Percentiles rank a stretch among this genome's conserved stretches.
Evolutionary conservation across 1,139 yeast species (phyloP).

Genomic region (Geotrichum bryndzae): DNA sequence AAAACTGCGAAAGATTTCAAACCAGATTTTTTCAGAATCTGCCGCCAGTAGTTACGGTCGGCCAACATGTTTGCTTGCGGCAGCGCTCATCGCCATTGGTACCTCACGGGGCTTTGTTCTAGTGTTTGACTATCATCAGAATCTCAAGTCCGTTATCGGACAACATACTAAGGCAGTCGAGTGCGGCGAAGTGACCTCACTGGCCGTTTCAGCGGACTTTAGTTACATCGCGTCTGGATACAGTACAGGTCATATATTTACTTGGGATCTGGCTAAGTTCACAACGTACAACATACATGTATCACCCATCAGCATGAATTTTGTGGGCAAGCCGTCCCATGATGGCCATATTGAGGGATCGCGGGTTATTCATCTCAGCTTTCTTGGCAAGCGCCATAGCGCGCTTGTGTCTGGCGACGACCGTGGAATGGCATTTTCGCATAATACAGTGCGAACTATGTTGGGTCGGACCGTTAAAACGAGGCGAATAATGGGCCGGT

Average conservation of each 20-base stretch:
- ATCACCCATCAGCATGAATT: slow-evolving; percentile 33
- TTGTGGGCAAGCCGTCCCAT: slow-evolving; percentile 21
- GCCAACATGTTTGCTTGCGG: slow-evolving; percentile 44
- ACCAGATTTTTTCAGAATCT: slow-evolving; percentile 37
- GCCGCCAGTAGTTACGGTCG: slow-evolving; percentile 44
- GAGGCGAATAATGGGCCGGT: slow-evolving; percentile 49
- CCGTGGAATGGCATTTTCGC: slow-evolving; percentile 54
- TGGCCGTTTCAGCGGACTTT: slow-evolving; percentile 49
- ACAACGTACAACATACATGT: slow-evolving; percentile 26
- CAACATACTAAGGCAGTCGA: slow-evolving; percentile 28
- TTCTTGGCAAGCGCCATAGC: slow-evolving; percentile 52
- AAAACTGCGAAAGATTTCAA: slow-evolving; percentile 40
- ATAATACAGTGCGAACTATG: slow-evolving; percentile 52
- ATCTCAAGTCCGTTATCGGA: slow-evolving; percentile 41
- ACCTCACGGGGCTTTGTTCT: slow-evolving; percentile 55
- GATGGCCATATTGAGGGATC: slow-evolving; percentile 52
- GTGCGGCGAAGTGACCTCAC: slow-evolving; percentile 43
- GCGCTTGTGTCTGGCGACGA: slow-evolving; percentile 56
- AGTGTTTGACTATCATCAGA: slow-evolving; percentile 61
- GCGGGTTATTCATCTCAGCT: slow-evolving; percentile 46
- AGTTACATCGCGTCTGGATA: slow-evolving; percentile 46
- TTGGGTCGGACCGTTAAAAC: slow-evolving; percentile 48
- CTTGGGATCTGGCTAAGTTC: slow-evolving; percentile 44
- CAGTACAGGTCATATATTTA: slow-evolving; percentile 41
- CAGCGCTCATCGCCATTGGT: slow-evolving; percentile 54